Conservation (phyloP, 2,329 filamentous ascomycete genomes). For the Aspergillus jensenii region DNA sequence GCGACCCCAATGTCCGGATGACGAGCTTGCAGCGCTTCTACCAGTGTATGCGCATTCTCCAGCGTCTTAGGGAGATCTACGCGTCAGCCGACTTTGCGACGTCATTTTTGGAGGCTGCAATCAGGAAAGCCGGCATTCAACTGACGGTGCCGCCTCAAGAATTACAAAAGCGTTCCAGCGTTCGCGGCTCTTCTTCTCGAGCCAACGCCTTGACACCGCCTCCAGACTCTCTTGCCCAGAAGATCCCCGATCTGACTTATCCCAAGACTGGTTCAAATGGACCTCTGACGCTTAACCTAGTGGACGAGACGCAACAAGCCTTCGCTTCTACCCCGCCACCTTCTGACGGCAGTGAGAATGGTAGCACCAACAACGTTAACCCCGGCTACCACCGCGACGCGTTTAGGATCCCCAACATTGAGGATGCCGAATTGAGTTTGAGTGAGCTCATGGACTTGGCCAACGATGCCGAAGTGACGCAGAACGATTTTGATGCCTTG, state of each 20-base stretch:
- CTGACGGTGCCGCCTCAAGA: slow-evolving; percentile 51
- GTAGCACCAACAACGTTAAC: slow-evolving; percentile 41
- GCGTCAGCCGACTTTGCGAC: slow-evolving; percentile 95
- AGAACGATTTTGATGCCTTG: slow-evolving; percentile 47
- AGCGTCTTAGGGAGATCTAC: slow-evolving; percentile 83
- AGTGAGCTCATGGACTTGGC: slow-evolving; percentile 45
- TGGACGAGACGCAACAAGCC: slow-evolving; percentile 25
- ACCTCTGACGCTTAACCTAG: slow-evolving; percentile 14
- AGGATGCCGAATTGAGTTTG: slow-evolving; percentile 37
- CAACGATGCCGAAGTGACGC: slow-evolving; percentile 45
- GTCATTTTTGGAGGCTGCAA: slow-evolving; percentile 87
- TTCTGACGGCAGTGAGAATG: slow-evolving; percentile 45
- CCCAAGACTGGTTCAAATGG: slow-evolving; percentile 26
- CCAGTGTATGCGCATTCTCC: slow-evolving; percentile 89
- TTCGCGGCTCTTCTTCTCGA: slow-evolving; percentile 23
- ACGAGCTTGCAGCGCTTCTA: slow-evolving; percentile 78
- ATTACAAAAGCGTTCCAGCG: slow-evolving; percentile 23
- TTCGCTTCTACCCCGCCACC: slow-evolving; percentile 44
- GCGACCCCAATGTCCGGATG: slow-evolving; percentile 68
- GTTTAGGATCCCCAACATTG: slow-evolving; percentile 30
- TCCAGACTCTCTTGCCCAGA: slow-evolving; percentile 41
- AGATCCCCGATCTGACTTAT: slow-evolving; percentile 40
- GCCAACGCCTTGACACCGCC: slow-evolving; percentile 40
- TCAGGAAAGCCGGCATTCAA: slow-evolving; percentile 81
- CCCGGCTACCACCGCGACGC: slow-evolving; percentile 27